phyloP scores from a whole-genome alignment of 805 yeast species.

The Komagataella ulmi region DNA sequence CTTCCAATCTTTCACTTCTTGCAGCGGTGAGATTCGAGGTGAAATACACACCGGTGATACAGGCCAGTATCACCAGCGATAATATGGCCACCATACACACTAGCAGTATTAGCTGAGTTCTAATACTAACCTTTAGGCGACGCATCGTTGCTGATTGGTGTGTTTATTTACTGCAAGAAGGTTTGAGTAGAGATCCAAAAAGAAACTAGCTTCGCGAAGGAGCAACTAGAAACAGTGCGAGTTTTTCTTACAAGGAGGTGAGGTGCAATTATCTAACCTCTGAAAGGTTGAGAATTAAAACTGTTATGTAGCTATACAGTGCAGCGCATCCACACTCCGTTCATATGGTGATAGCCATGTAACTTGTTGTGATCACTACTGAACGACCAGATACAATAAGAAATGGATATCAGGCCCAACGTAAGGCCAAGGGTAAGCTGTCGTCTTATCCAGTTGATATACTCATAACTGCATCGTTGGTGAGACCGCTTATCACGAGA shows the following conservation, averaged over 20 bases:
- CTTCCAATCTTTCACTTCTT: slow-evolving; percentile 58
- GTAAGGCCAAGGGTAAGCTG: neutral
- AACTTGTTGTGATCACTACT: neutral
- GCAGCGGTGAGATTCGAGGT: slow-evolving; percentile 44
- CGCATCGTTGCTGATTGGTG: slow-evolving; percentile 5
- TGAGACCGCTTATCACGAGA: neutral
- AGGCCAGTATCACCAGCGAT: slow-evolving; percentile 59
- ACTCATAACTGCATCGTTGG: neutral
- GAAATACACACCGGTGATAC: slow-evolving; percentile 68
- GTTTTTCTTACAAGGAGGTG: too few species aligned
- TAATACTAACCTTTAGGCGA: slow-evolving; percentile 42
- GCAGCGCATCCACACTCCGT: neutral
- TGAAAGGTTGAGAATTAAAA: neutral
- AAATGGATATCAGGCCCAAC: neutral
- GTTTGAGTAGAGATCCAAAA: neutral
- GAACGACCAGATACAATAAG: neutral
- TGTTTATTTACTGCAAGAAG: neutral
- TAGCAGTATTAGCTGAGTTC: slow-evolving; percentile 62
- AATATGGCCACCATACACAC: slow-evolving; percentile 59
- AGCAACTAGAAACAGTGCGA: neutral
- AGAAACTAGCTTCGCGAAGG: neutral
- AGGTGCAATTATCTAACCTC: neutral
- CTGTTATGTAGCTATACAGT: neutral
- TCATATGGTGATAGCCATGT: neutral
- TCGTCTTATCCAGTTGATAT: neutral